Base-by-base conservation (phyloP, 352 stramenopile species). In the Phytophthora citricola region DNA sequence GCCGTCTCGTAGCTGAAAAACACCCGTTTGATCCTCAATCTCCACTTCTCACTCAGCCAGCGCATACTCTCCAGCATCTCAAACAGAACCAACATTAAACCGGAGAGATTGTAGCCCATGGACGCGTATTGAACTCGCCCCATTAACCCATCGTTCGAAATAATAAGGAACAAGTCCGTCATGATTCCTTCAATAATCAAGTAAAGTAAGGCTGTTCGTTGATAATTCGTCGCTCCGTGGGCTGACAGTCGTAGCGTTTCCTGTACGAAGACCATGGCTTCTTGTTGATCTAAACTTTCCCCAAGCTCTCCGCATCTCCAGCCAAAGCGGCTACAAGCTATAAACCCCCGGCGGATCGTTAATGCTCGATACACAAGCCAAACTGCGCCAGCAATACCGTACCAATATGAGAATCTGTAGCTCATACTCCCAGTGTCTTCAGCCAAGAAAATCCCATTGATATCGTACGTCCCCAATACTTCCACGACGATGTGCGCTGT, bases 1-100 rank as follows among this genome's bases (percentile, higher is more conserved):
- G 56, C 32, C 3, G 36, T 63, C 32, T 63, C 56, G 24, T 63
- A 49, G 45, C 56, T 63, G 56, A 63, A 63, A 34, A 63, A 27
- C 0, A 45, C 24, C 2, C 56, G 24, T 8, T 63, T 63, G 11
- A 63, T 27, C 5, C 32, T 26, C 12, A 63, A 31, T 15, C 56
- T 11, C 56, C 56, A 63, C 14, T 46, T 63, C 12, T 63, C 56
- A 9, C 11, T 26, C 1, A 63, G 14, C 11, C 44, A 27, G 3
- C 15, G 31, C n/a, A 31, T 63, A 26, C 38, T 51, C 29, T 52
- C 58, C 5, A 65, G 1, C 29, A 59, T 65, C 22, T 65, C 47
- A 22, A 59, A 58, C 20, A 65, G 12, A 14, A 63, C 1, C 15
- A 63, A 20, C 56, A 63, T 57, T 17, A 63, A 26, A 3, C 56